Evolutionary conservation across 331 rosid species (phyloP).

Genomic region (Arachis monticola): DNA sequence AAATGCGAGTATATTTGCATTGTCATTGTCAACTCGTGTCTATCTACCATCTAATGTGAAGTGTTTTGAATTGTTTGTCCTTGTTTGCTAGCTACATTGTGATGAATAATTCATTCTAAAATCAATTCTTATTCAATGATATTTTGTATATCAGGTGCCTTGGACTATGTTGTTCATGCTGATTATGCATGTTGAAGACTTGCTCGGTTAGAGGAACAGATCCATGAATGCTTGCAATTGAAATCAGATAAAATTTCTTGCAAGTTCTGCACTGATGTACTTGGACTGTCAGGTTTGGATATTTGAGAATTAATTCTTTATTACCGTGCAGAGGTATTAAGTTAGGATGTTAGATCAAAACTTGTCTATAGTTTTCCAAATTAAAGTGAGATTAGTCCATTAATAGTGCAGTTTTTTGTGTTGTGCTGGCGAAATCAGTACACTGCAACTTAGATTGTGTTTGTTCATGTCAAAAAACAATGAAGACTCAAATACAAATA

Average conservation of each 20-base stretch:
- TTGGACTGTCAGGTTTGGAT: conserved; percentile 46
- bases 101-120: conserved; percentile 19
- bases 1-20: background rate
- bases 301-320: conserved; percentile 30
- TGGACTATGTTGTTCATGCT: conserved; percentile 79
- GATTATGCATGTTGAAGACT: conserved; percentile 85
- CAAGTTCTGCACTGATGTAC: conserved; percentile 55
- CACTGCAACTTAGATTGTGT: no score
- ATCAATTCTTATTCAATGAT: background rate
- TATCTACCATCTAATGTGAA: conserved; percentile 28
- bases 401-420: background rate
- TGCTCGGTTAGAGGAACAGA: conserved; percentile 72
- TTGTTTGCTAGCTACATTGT: background rate
- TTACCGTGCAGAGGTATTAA: background rate
- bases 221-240: conserved; percentile 52
- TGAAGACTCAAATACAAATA: no score
- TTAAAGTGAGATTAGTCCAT: background rate
- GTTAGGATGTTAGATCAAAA: background rate
- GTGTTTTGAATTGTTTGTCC: conserved; percentile 12
- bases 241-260: conserved; percentile 61
- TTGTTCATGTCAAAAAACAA: no score
- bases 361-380: background rate
- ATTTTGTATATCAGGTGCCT: conserved; percentile 58
- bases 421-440: no score
- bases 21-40: background rate